Evolutionary conservation across 495 filamentous ascomycete species (phyloP), one percentile per base, ranked within the genome.

Genomic region (Stereocaulon alpinum): DNA sequence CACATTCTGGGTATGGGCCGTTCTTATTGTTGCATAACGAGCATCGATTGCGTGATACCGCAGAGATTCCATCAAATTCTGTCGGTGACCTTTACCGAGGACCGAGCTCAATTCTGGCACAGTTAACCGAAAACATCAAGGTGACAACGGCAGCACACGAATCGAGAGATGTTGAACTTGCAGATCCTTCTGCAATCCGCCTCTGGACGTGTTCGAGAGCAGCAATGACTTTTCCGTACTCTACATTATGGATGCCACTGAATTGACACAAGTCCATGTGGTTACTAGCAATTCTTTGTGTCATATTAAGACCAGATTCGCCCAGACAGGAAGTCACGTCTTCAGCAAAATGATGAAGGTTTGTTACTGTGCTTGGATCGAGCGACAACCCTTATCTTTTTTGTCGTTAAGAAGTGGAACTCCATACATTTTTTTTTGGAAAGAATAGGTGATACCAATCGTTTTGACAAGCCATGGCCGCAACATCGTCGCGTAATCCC

Each of bases 211-310:
- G 47, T 20, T 61, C 63, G 42, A 58, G 20, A 22, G 63, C 41
- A 29, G 64, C 57, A 18, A 55, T 34, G 56, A 63, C 60, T 27
- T 59, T 66, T 56, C 64, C 59, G 14, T 64, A 59, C 20, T 66
- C 66, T 2, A 42, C 58, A 45, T 69, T 67, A 32, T 66, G 32
- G 14, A 30, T 7, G 3, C 67, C 63, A 7, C 27, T 63, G 34
- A 67, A 70, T 12, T 65, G 58, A 54, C 67, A 70, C 65, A 70
- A 69, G 11, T 67, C 63, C 63, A 62, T 66, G 42, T 70, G 68
- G 44, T 69, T 61, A 11, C 64, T 63, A 27, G 55, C 44, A 27
- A 70, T 61, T 14, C 61, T 62, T 52, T 69, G 65, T 20, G 62
- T 63, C 17, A 20, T 58, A 42, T 71, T 69, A 6, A 60, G 47